Evolutionary conservation across 73 alveolate species (phyloP).

Genomic region (Symbiodinium pilosum): DNA sequence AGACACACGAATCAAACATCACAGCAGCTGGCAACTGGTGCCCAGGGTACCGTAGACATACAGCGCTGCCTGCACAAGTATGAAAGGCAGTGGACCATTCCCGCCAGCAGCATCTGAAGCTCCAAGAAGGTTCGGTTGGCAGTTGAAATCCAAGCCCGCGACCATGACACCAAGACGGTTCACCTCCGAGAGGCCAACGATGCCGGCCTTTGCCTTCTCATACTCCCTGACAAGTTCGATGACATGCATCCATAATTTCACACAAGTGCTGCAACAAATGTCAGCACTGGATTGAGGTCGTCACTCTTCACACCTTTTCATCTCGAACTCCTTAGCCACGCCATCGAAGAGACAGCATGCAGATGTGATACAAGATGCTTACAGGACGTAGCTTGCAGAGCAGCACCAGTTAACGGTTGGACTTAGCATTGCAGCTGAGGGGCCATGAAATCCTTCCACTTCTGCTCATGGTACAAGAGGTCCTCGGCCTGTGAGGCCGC

Average conservation of each 20-base stretch:
- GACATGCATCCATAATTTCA: not conserved
- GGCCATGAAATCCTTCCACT: slow-evolving; percentile 86
- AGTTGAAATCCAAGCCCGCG: not conserved
- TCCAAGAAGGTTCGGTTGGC: not conserved
- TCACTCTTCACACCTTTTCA: slow-evolving; percentile 66
- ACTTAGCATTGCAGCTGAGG: not conserved
- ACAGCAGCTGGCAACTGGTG: not conserved
- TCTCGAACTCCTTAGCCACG: slow-evolving; percentile 46
- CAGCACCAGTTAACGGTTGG: too few relatives aligned
- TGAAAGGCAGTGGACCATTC: not conserved
- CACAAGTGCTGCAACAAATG: not conserved
- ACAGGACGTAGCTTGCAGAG: too few relatives aligned
- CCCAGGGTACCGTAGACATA: slow-evolving; percentile 77
- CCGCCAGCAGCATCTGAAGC: not conserved
- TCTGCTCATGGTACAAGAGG: slow-evolving; percentile 72
- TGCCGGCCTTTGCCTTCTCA: slow-evolving; percentile 70
- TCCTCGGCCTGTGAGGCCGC: slow-evolving; percentile 78
- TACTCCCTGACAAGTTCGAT: slow-evolving; percentile 36
- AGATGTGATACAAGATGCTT: too few relatives aligned
- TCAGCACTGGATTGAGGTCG: not conserved
- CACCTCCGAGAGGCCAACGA: slow-evolving; percentile 91
- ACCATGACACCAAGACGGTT: slow-evolving; percentile 94
- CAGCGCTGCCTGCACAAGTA: slow-evolving; percentile 44
- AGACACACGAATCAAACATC: not conserved
- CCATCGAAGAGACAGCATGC: too few relatives aligned